Conservation (phyloP, 768 basidiomycete genomes). For the Strobilomyces dryophilus region DNA sequence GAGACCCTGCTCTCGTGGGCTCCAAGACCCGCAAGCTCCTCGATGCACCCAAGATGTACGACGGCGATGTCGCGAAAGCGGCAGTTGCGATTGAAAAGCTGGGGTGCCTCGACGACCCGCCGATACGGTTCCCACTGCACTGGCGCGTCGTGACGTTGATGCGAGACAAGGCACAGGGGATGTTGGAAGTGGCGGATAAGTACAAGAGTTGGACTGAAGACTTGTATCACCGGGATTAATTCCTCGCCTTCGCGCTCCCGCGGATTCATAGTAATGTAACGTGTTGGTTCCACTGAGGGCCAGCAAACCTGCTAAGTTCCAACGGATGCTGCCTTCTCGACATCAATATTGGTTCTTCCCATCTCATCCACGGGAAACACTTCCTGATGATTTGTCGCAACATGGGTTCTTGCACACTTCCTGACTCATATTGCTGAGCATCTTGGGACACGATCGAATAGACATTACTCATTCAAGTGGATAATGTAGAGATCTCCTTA, state of each 20-base stretch:
- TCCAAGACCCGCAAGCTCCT: constrained; percentile 5
- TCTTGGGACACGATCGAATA: no score
- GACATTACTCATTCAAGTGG: no score
- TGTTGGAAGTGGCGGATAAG: neutral
- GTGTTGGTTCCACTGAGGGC: no score
- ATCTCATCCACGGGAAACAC: no score
- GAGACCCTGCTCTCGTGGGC: neutral
- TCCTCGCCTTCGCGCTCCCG: neutral
- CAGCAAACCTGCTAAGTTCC: no score
- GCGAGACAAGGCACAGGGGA: neutral
- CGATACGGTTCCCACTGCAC: neutral
- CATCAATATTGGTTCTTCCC: no score
- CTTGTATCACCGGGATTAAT: neutral
- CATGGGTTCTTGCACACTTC: no score
- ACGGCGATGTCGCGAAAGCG: neutral
- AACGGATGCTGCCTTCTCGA: no score
- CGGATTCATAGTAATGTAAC: neutral
- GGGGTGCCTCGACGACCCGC: neutral
- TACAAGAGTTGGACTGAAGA: neutral
- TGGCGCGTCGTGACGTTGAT: neutral
- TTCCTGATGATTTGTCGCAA: no score
- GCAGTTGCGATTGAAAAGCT: neutral
- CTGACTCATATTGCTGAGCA: no score
- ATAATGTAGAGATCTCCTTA: no score
- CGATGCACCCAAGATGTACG: neutral